phyloP scores from a whole-genome alignment of 495 filamentous ascomycete species.

The Penicillium pulvis region DNA sequence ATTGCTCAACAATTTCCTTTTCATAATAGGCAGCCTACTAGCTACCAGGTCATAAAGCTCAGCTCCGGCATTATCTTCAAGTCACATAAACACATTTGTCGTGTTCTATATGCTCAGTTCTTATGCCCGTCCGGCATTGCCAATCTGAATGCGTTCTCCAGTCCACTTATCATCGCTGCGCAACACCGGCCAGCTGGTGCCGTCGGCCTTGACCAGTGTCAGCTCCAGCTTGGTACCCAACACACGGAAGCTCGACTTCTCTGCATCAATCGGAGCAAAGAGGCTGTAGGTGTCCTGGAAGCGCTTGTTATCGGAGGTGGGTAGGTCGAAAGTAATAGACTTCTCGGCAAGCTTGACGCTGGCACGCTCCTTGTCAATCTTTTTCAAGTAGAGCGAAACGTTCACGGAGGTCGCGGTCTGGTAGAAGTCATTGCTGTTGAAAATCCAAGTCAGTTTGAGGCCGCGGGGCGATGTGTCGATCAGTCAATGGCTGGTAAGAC shows the following conservation, averaged over 20 bases:
- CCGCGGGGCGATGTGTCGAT: neutral
- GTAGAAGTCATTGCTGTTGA: constrained; percentile 83
- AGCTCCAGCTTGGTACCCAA: constrained; percentile 96
- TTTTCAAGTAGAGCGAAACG: constrained; percentile 93
- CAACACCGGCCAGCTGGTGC: constrained; percentile 84
- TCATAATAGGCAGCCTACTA: constrained; percentile 7
- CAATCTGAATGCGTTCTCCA: constrained; percentile 82
- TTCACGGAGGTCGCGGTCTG: constrained; percentile 85
- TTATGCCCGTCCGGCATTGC: constrained; percentile 70
- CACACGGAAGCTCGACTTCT: constrained; percentile 76
- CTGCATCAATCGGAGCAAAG: constrained; percentile 73
- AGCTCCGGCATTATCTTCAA: constrained; percentile 6
- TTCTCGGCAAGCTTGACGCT: constrained; percentile 65
- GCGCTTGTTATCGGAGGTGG: constrained; percentile 81
- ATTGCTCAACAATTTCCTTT: neutral
- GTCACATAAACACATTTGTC: constrained; percentile 5
- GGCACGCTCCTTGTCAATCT: constrained; percentile 81
- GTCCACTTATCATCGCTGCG: constrained; percentile 77
- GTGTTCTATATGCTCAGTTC: constrained; percentile 8
- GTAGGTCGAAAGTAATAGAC: constrained; percentile 72
- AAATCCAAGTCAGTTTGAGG: neutral
- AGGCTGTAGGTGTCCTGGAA: constrained; percentile 75
- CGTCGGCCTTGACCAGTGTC: constrained; percentile 79
- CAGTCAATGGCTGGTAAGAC: constrained; percentile 17
- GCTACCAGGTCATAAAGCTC: constrained; percentile 10